These are phyloP conservation scores for Entoloma clypeatum DNA, from an alignment of 1,284 basidiomycete genomes.

Conservation along the genomic window DNA sequence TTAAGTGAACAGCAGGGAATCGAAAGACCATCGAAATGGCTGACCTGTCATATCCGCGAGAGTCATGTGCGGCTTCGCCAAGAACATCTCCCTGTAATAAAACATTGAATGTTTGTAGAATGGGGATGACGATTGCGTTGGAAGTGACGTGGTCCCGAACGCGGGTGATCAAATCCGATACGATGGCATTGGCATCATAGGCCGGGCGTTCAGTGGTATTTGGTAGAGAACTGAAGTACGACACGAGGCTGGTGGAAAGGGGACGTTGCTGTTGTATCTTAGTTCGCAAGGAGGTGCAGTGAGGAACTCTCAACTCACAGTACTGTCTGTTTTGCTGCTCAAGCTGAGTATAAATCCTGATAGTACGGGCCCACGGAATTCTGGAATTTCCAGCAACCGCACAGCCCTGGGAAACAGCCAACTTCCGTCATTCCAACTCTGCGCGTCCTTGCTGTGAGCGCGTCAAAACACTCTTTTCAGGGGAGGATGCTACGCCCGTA, in stretches of 20 bases:
- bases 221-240: constrained; percentile 55
- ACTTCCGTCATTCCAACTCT: constrained; percentile 63
- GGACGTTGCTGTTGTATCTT: constrained; percentile 59
- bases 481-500: constrained; percentile 29
- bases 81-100: constrained; percentile 67
- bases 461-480: constrained; percentile 5
- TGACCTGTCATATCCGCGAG: constrained; percentile 49
- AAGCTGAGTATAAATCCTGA: constrained; percentile 74
- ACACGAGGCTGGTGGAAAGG: constrained; percentile 56
- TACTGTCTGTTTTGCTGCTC: constrained; percentile 78
- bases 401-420: constrained; percentile 74
- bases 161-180: constrained; percentile 52
- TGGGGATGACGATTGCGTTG: constrained; percentile 74
- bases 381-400: constrained; percentile 57
- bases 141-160: constrained; percentile 51
- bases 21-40: constrained; percentile 20
- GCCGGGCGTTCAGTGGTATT: constrained; percentile 23
- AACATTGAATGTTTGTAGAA: constrained; percentile 70
- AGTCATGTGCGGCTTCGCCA: constrained; percentile 38
- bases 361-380: constrained; percentile 63
- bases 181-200: constrained; percentile 48
- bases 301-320: constrained; percentile 48
- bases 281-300: constrained; percentile 3
- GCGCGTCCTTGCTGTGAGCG: constrained; percentile 32
- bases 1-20: constrained; percentile 15